Base-by-base conservation (phyloP, 2,329 filamentous ascomycete species). In the Kalmusia sp. region DNA sequence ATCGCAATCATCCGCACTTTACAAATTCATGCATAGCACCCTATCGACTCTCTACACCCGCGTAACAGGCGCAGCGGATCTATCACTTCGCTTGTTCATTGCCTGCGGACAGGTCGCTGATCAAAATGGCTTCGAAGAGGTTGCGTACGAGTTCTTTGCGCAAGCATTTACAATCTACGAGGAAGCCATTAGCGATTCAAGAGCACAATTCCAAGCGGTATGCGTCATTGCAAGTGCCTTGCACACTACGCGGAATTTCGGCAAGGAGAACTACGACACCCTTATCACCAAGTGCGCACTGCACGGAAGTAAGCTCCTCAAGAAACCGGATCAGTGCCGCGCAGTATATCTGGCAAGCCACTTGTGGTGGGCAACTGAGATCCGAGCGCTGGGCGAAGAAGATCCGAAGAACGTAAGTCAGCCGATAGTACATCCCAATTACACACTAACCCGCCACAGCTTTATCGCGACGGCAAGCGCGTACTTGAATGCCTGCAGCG, bases 81-180 rank as follows among this genome's bases (percentile, higher is more conserved):
- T 99, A 17, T 88, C 91, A 1, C 83, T 99, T 43, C 90, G 95
- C 2, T 81, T 98, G 14, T 99, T 98, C 72, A 89, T 95, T 64
- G 87, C 91, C 35, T 96, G 92, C 68, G 95, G 95, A 19, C 93
- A 97, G 77, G 90, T 96, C 27, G 93, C 95, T 9, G 93, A 97
- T 66, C 88, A 95, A 74, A 91, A 87, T 9, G 90, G 90, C 2
- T 96, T 96, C 63, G 93, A 99, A 72, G 95, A 99, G 77, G 92
- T 96, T 35, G 90, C 92, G 9, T 99, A 99, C 73, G 95, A 99
- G 71, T 99, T 96, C 79, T 98, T 97, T 65, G 95, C 95, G 0
- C 95, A 99, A 75, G 93, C 95, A 0, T 99, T 99, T 67, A 98
- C 93, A 0, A 92, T 98, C 7, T 99, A 99, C 70, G 95, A 99